Evolutionary conservation across 1,139 yeast species (phyloP).

Genomic region (Debaryomyces nepalensis): DNA sequence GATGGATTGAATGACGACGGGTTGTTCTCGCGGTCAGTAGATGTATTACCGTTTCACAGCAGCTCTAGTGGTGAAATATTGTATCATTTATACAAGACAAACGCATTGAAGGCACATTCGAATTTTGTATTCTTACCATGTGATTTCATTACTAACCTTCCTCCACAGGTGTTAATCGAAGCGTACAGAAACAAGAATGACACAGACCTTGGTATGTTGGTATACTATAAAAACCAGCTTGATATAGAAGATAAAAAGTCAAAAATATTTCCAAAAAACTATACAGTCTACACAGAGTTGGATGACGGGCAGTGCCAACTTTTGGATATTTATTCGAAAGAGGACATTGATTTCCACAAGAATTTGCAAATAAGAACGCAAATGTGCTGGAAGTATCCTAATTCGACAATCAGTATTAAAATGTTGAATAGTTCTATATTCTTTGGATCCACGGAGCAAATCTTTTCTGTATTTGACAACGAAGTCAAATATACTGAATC

Average conservation of each 20-base stretch:
- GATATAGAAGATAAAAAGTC: constrained; percentile 78
- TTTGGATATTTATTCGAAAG: constrained; percentile 71
- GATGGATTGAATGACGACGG: constrained; percentile 15
- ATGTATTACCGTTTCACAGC: constrained; percentile 50
- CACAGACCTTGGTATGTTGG: constrained; percentile 69
- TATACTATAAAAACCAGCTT: constrained; percentile 70
- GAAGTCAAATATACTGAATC: constrained; percentile 39
- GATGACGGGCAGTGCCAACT: constrained; percentile 56
- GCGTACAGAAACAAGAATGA: constrained; percentile 74
- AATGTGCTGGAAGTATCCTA: constrained; percentile 87
- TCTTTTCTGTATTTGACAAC: constrained; percentile 43
- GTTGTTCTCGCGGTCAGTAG: constrained; percentile 32
- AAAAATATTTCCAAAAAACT: constrained; percentile 54
- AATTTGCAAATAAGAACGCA: constrained; percentile 80
- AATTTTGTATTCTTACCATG: constrained; percentile 85
- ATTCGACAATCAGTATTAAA: constrained; percentile 73
- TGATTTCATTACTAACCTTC: constrained; percentile 89
- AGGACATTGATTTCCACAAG: constrained; percentile 69
- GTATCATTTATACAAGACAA: constrained; percentile 49
- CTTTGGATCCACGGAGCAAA: constrained; percentile 62
- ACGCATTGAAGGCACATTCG: constrained; percentile 36
- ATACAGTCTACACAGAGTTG: constrained; percentile 58
- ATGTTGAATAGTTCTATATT: constrained; percentile 79
- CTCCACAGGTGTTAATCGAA: constrained; percentile 87
- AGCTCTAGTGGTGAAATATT: constrained; percentile 70